A percentile compares a stretch with the other conserved stretches of the same genome.
phyloP scores from a whole-genome alignment of 768 basidiomycete genomes.

The Russula abietina region DNA sequence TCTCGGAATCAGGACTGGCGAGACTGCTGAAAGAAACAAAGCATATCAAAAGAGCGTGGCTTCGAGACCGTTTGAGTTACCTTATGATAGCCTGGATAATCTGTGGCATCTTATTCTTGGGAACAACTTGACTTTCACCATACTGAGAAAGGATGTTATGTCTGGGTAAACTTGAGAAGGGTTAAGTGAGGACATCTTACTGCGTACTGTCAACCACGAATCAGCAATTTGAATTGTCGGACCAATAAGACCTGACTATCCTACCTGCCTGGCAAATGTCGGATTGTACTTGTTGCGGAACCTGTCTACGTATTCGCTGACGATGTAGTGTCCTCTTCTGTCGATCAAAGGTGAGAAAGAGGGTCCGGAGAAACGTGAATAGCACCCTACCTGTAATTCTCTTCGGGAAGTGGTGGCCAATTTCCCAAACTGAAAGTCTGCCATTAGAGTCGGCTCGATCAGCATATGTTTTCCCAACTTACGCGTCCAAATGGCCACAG shows the following conservation, averaged over 20 bases:
- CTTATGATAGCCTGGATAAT: slow-evolving; percentile 70
- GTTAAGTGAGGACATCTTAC: slow-evolving; percentile 38
- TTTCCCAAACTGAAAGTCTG: slow-evolving; percentile 44
- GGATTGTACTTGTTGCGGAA: slow-evolving; percentile 55
- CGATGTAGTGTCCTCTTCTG: slow-evolving; percentile 65
- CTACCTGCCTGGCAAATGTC: slow-evolving; percentile 68
- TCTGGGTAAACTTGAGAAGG: slow-evolving; percentile 7
- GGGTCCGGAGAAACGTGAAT: background rate
- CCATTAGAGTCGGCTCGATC: background rate
- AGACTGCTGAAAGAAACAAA: slow-evolving; percentile 53
- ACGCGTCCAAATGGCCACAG: slow-evolving; percentile 67
- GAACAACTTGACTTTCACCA: slow-evolving; percentile 65
- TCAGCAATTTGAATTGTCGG: slow-evolving; percentile 7
- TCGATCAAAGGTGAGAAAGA: slow-evolving; percentile 17
- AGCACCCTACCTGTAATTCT: slow-evolving; percentile 59
- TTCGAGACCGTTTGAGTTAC: slow-evolving; percentile 32
- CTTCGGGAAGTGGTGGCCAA: slow-evolving; percentile 74
- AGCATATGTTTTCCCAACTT: slow-evolving; percentile 28
- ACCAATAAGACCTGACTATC: slow-evolving; percentile 30
- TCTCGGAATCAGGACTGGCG: slow-evolving; percentile 72
- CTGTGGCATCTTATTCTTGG: slow-evolving; percentile 62
- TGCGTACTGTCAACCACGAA: slow-evolving; percentile 46
- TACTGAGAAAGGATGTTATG: slow-evolving; percentile 42
- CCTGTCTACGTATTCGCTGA: slow-evolving; percentile 63
- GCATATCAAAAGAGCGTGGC: background rate